Conservation (phyloP, 352 stramenopile genomes). For the Achlya hypogyna region DNA sequence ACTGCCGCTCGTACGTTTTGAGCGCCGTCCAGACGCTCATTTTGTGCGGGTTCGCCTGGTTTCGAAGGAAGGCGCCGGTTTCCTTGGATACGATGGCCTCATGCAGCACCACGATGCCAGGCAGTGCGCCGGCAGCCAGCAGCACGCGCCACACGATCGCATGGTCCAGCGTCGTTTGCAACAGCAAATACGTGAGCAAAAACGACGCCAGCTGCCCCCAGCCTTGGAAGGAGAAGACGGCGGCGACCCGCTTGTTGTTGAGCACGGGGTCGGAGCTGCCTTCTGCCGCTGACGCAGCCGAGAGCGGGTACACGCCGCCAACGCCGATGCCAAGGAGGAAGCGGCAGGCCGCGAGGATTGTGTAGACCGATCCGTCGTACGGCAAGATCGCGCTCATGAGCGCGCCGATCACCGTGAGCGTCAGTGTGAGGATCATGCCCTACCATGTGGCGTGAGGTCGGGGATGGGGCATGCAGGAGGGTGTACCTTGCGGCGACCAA, state of each 20-base stretch:
- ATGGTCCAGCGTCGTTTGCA: constrained; percentile 28
- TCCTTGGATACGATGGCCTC: constrained; percentile 44
- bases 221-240: constrained; percentile 61
- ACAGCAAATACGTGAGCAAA: constrained; percentile 49
- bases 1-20: constrained; percentile 8
- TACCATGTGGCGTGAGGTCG: background rate
- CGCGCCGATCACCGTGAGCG: constrained; percentile 56
- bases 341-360: constrained; percentile 49
- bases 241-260: constrained; percentile 56
- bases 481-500: constrained; percentile 44
- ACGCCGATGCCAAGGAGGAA: constrained; percentile 71
- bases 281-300: constrained; percentile 56
- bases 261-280: constrained; percentile 34
- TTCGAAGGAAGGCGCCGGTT: constrained; percentile 26
- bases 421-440: constrained; percentile 66
- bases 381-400: constrained; percentile 45
- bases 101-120: constrained; percentile 46
- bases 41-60: constrained; percentile 6
- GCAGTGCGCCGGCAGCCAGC: constrained; percentile 42
- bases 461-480: background rate
- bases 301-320: constrained; percentile 74
- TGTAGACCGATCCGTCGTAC: constrained; percentile 50
- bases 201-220: constrained; percentile 48
- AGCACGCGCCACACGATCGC: constrained; percentile 45
- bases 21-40: background rate